Base-by-base conservation (phyloP, 345 rosid species). In the Stellera chamaejasme region DNA sequence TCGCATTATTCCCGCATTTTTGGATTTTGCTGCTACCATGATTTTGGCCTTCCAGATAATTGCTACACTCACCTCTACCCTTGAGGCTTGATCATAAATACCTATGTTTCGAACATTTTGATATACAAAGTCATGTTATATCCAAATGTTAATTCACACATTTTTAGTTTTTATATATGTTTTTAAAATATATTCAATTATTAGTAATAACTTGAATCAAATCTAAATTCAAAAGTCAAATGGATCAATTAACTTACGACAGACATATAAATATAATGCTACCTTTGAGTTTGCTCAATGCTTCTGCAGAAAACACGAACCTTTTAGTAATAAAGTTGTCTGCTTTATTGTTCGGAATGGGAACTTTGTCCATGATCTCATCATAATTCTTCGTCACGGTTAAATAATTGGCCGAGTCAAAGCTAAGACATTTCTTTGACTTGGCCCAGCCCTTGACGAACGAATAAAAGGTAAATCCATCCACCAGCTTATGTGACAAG, bases 21-120 rank as follows among this genome's bases (percentile, higher is more conserved):
- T 58, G 3, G 55, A 57, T 19, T 54, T 4, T 16, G 23, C 23
- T 16, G 47, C 16, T 4, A 54, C 27, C 13, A 13, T 14, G 1
- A 73, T 50, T 0, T 56, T 60, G 23, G 66, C 66, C 60, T 56
- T 77, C 72, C 73, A 64, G 2, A 61, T 58, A 15, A 65, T 50
- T 2, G 65, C 60, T 3, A 54, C 45, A 43, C 65, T 59, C 1
- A 67, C 26, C 49, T 58, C 64, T 39, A 55, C 69, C 3, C 73
- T 62, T 7, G 78, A 62, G 15, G 67, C 49, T 7, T 12, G 58
- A 9, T 16, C 27, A 10, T 28, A 23, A 9, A 19, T 19, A 19
- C 23, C 23, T 19, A 19, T 19, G 23, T 19, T 19, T 19, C 23
- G 23, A 19, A 19, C 23, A 19, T 19, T 19, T 19, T 19, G 1